Evolutionary conservation across 2,329 filamentous ascomycete genomes (phyloP).

Genomic region (Ophiocordyceps unilateralis): DNA sequence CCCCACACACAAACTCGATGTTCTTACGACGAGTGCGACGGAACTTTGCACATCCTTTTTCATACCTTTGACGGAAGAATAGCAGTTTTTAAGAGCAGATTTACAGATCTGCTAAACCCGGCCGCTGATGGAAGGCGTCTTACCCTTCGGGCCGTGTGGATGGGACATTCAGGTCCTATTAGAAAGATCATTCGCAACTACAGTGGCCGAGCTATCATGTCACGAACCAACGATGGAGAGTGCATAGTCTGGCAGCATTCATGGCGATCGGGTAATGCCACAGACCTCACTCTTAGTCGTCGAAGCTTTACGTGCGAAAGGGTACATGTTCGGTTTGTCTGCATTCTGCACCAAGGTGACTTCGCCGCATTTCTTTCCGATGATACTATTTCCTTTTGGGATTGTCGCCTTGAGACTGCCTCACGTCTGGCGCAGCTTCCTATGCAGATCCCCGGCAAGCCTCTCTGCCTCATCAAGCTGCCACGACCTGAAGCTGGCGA

Average conservation of each 20-base stretch:
- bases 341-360: slow-evolving; percentile 57
- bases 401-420: slow-evolving; percentile 46
- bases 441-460: slow-evolving; percentile 49
- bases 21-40: slow-evolving; percentile 50
- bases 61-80: slow-evolving; percentile 79
- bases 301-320: slow-evolving; percentile 51
- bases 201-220: slow-evolving; percentile 63
- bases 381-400: slow-evolving; percentile 59
- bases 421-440: slow-evolving; percentile 28
- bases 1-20: slow-evolving; percentile 51
- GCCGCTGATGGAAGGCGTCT: slow-evolving; percentile 43
- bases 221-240: slow-evolving; percentile 62
- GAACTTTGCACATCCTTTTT: slow-evolving; percentile 54
- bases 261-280: slow-evolving; percentile 12
- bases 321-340: slow-evolving; percentile 65
- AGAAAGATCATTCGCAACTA: slow-evolving; percentile 78
- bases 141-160: slow-evolving; percentile 51
- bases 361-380: slow-evolving; percentile 71
- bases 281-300: slow-evolving; percentile 34
- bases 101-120: slow-evolving; percentile 69
- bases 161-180: slow-evolving; percentile 65
- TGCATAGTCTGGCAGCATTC: slow-evolving; percentile 66
- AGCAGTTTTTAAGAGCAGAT: slow-evolving; percentile 60
- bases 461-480: slow-evolving; percentile 63
- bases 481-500: slow-evolving; percentile 42